Evolutionary conservation across 805 yeast genomes (phyloP), one percentile per base, ranked within the genome.

Genomic region (Kazachstania taianensis): DNA sequence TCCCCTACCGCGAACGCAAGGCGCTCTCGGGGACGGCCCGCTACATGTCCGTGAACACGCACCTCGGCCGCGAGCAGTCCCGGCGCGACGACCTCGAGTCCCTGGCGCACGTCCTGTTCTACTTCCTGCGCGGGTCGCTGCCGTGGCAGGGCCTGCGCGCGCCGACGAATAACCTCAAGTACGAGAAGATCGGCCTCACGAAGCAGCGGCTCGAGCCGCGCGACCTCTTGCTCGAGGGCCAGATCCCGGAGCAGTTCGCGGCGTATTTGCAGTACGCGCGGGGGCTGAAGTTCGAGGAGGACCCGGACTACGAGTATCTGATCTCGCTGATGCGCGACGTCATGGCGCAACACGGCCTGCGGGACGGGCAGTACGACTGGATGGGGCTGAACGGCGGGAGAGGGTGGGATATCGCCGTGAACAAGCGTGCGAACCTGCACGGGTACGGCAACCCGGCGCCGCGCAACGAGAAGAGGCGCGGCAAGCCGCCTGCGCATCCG

Each of bases 91-190:
- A 81, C 57, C 67, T 81, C 50, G 94, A 81, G 60, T 75, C 82
- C 7, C 62, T 81, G 48, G 92, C 89, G 13, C 92, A 81, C 60
- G 92, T 81, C 1, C 81, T 81, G 52, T 73, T 81, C 53, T 81
- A 81, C 57, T 81, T 81, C 50, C 58, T 81, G 38, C 70, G 82
- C 52, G 92, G 94, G 20, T 79, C 76, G 43, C 67, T 81, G 53
- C 94, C 94, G 31, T 81, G 94, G 94, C 94, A 81, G 61, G 94
- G 94, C n/a, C 63, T 81, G 41, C 81, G 81, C 59, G 92, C 89
- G 2, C 85, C 85, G 40, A 81, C 84, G n/a, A 81, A 81, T 56
- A 81, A 82, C 55, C 71, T 75, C 45, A 81, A 81, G 56, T 81
- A 81, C 54, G 92, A 82, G 57, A 81, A 81, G 53, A 82, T 82